Evolutionary conservation across 495 filamentous ascomycete species (phyloP), one percentile per base, ranked within the genome.

Genomic region (Aspergillus baeticus): DNA sequence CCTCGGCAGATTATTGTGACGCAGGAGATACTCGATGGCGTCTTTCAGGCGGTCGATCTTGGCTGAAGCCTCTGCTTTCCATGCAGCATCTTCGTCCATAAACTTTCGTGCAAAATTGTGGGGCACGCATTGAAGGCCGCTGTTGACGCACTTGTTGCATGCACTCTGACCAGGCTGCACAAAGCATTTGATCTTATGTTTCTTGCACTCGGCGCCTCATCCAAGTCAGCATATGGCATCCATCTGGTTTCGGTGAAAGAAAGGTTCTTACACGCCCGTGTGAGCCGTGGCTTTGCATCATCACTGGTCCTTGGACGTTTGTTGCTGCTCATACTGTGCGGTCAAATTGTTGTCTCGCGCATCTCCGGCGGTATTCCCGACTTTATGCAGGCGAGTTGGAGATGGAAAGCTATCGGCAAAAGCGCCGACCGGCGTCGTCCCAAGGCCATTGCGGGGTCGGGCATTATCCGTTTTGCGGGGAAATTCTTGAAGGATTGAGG

Each of bases 111-210:
- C 43, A 13, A 58, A 35, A 20, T 58, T 50, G 33, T 58, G 36
- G 2, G 55, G 43, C 14, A 58, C 42, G 38, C 55, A 52, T 31
- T 52, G 17, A 0, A 58, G n/a, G 3, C 47, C 47, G 22, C 47
- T 21, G 1, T 26, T 46, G 6, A 50, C 2, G 31, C 54, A 57
- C 8, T 46, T 33, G 10, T 23, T 44, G 31, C 54, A 57, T 31
- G 54, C 26, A 8, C 21, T 36, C 2, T 57, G 21, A 18, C 35
- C 54, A 4, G 17, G 36, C 6, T 49, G 47, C 10, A 46, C 47
- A 14, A 50, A 36, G 46, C 54, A 57, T 50, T 57, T 57, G 36
- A 46, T 57, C 37, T 57, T 57, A 15, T 50, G 54, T 17, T 31
- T 57, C 36, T 51, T 50, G 37, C 54, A 57, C 39, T 57, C 54